Conservation (phyloP, 2,329 filamentous ascomycete genomes). For the Botrytis tulipae region DNA sequence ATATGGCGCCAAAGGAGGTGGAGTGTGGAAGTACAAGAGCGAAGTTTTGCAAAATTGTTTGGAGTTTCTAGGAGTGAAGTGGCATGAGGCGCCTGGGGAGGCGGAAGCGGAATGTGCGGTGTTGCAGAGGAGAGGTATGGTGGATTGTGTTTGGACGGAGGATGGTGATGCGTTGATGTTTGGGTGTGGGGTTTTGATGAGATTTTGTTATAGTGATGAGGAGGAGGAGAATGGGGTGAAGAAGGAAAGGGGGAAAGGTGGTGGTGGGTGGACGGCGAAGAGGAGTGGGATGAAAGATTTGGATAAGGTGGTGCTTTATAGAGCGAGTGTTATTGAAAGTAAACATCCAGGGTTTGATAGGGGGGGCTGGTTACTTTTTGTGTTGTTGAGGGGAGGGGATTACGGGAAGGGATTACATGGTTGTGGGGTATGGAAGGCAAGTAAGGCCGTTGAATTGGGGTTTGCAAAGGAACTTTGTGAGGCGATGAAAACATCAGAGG, state of each 20-base stretch:
- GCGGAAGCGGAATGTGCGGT: conserved; percentile 92
- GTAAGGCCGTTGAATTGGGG: background rate
- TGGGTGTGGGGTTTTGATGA: conserved; percentile 53
- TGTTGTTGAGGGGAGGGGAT: conserved; percentile 3
- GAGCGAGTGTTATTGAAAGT: conserved; percentile 21
- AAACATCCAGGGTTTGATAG: conserved; percentile 4
- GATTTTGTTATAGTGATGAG: conserved; percentile 11
- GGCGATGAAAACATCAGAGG: background rate
- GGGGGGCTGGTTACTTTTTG: conserved; percentile 20
- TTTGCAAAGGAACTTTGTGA: background rate
- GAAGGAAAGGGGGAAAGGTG: conserved; percentile 18
- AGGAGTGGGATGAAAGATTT: conserved; percentile 5
- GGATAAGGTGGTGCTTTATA: conserved; percentile 21
- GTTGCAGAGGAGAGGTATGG: conserved; percentile 72
- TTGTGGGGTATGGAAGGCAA: background rate
- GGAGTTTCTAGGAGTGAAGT: conserved; percentile 74
- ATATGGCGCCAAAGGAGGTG: background rate
- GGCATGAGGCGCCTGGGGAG: conserved; percentile 85
- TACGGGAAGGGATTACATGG: conserved; percentile 3
- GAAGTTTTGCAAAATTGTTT: conserved; percentile 50
- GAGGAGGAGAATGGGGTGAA: background rate
- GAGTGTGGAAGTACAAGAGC: conserved; percentile 41
- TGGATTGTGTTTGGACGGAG: conserved; percentile 89
- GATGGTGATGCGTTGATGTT: conserved; percentile 97
- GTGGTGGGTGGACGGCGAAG: conserved; percentile 17